Percentiles rank a stretch among this genome's conserved stretches.
Evolutionary conservation across 768 basidiomycete species (phyloP).

Genomic region (Suillus fuscotomentosus): DNA sequence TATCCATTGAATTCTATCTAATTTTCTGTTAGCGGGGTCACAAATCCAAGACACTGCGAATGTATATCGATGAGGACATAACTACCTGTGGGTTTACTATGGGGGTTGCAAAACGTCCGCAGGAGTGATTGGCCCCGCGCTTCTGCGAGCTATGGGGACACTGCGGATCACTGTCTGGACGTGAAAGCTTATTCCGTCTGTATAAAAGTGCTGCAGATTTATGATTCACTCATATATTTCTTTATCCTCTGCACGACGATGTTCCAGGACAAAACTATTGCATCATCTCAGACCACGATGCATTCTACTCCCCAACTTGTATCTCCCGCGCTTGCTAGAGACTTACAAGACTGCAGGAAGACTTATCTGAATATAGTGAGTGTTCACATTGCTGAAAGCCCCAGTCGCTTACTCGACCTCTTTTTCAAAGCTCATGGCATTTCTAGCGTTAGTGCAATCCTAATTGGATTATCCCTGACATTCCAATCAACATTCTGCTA

Average conservation of each 20-base stretch:
- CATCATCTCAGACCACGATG: neutral
- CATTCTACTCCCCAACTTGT: neutral
- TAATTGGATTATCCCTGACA: neutral
- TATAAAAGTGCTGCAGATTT: neutral
- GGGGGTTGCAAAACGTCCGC: neutral
- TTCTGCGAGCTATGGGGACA: neutral
- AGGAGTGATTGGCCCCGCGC: neutral
- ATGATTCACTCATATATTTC: too few relatives aligned
- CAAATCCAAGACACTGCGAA: neutral
- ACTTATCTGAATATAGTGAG: slow-evolving; percentile 20
- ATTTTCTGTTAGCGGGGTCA: neutral
- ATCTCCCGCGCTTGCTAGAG: slow-evolving; percentile 16
- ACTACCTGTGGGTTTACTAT: neutral
- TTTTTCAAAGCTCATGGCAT: slow-evolving; percentile 22
- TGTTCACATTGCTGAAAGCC: neutral
- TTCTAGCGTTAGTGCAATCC: slow-evolving; percentile 22
- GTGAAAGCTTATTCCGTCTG: neutral
- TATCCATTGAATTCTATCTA: neutral
- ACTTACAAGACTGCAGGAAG: slow-evolving; percentile 23
- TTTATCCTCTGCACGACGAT: neutral
- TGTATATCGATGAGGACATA: neutral
- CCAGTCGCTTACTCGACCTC: neutral
- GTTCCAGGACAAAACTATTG: neutral
- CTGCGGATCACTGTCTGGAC: neutral
- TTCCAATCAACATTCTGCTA: neutral